These are phyloP conservation scores for Quercus lobata DNA, from an alignment of 331 rosid species.

Conservation along the genomic window DNA sequence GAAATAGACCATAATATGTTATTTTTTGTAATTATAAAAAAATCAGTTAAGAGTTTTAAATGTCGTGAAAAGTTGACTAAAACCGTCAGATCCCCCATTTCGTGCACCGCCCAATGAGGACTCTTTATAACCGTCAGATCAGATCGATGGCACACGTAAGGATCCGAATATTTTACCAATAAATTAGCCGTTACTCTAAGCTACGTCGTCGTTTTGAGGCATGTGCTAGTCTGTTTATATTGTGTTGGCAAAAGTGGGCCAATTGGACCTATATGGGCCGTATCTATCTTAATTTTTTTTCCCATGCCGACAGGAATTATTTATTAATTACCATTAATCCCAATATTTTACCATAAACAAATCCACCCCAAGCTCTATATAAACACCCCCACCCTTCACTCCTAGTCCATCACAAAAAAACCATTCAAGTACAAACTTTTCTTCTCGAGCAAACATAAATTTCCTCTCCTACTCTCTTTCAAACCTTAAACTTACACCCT, in stretches of 20 bases:
- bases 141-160: neutral
- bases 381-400: neutral
- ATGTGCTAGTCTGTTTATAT: too few species aligned
- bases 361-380: slow-evolving; percentile 31
- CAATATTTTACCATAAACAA: neutral
- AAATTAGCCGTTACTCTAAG: too few species aligned
- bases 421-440: neutral
- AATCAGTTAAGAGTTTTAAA: too few species aligned
- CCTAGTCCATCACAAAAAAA: too few species aligned
- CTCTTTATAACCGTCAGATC: slow-evolving; percentile 5
- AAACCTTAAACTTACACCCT: neutral
- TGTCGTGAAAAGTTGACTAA: too few species aligned
- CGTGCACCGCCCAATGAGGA: neutral
- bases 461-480: neutral
- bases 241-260: too few species aligned
- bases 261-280: too few species aligned
- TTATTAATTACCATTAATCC: neutral
- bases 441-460: neutral
- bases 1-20: too few species aligned
- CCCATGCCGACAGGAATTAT: neutral
- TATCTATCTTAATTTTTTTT: too few species aligned
- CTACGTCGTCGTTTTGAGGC: too few species aligned
- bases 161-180: neutral
- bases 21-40: too few species aligned
- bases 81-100: neutral